Evolutionary conservation across 1,284 basidiomycete species (phyloP), one percentile per base, ranked within the genome.

Genomic region (Volvariella volvacea): DNA sequence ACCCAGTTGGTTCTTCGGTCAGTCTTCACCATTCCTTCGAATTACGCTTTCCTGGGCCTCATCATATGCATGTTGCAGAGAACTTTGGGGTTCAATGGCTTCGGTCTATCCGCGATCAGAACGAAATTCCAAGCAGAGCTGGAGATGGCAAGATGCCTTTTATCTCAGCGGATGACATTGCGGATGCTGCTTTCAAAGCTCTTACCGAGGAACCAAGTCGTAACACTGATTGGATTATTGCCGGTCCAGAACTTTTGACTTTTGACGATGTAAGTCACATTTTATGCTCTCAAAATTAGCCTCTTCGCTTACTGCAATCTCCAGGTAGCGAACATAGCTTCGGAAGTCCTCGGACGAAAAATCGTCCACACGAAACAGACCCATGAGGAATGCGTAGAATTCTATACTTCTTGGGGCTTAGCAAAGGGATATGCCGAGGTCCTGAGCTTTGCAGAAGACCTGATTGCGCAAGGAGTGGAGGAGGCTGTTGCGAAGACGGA

Each of bases 1-100:
- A 7, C 60, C 63, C 1, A 59, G 60, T 8, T 65, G 57, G 59
- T 65, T 65, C 42, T 53, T 55, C 20, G 54, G 62, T 61, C 20
- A 22, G 56, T 48, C 33, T 28, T 28, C n/a, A n/a, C n/a, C n/a
- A n/a, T n/a, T n/a, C n/a, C n/a, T n/a, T n/a, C n/a, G n/a, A n/a
- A n/a, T n/a, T n/a, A n/a, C n/a, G n/a, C n/a, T n/a, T n/a, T n/a
- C n/a, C n/a, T n/a, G n/a, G n/a, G n/a, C 22, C 20, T 12, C 14
- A 9, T 22, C 15, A 12, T 19, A 32, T 15, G 14, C n/a, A 20
- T 12, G 21, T 25, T 20, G 6, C 21, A 58, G 56, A 58, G 7
- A 58, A 60, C 39, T 54, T 60, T 38, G 42, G 36, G 12, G 43
- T 39, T 15, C 22, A 44, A 21, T 48, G 49, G 14, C 17, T 37